phyloP scores from a whole-genome alignment of 805 yeast species.

The Priceomyces haplophilus region DNA sequence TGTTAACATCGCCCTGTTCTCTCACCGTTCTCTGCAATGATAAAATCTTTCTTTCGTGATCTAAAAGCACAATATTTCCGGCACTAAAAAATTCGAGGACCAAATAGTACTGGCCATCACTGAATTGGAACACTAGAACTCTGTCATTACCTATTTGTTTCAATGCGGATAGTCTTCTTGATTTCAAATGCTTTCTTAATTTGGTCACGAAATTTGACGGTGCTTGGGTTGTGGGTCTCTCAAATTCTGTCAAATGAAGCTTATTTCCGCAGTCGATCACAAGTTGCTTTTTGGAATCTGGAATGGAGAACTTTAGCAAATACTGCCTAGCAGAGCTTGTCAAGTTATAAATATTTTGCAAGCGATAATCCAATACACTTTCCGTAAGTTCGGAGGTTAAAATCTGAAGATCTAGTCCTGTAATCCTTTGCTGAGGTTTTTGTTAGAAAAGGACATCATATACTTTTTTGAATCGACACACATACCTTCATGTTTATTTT shows the following conservation, averaged over 20 bases:
- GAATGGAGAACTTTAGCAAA: conserved; percentile 73
- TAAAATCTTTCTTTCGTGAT: conserved; percentile 62
- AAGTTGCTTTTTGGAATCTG: conserved; percentile 73
- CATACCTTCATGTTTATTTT: conserved; percentile 3
- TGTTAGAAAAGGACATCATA: not conserved
- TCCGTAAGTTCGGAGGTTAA: conserved; percentile 62
- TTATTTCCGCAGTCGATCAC: conserved; percentile 87
- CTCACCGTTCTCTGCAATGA: conserved; percentile 76
- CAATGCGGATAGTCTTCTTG: conserved; percentile 70
- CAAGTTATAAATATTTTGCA: conserved; percentile 83
- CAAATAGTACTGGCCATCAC: conserved; percentile 73
- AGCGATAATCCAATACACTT: conserved; percentile 59
- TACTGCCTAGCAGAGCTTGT: conserved; percentile 70
- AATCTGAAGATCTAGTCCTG: conserved; percentile 77
- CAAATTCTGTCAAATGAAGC: conserved; percentile 73
- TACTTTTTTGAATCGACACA: not conserved
- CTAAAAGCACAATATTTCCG: conserved; percentile 81
- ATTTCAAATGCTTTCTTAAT: conserved; percentile 79
- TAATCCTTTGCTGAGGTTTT: conserved; percentile 66
- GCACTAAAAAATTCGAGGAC: conserved; percentile 94
- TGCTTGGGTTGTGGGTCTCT: conserved; percentile 72
- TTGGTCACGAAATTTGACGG: conserved; percentile 87
- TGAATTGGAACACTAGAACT: conserved; percentile 77
- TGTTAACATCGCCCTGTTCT: conserved; percentile 61
- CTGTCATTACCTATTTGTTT: conserved; percentile 79